These are phyloP conservation scores for Cercis canadensis DNA, from an alignment of 306 rosid species.

Conservation along the genomic window DNA sequence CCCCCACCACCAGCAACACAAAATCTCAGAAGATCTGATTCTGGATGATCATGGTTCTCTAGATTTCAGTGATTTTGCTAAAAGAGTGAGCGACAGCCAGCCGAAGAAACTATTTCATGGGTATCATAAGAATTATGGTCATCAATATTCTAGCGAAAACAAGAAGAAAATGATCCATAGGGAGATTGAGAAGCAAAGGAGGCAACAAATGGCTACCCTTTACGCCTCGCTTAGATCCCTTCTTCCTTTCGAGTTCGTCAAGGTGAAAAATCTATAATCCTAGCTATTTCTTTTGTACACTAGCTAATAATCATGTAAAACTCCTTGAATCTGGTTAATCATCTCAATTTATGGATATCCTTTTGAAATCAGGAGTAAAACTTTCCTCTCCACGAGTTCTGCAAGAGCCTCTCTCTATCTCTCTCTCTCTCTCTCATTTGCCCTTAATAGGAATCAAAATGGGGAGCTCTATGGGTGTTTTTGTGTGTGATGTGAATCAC, in stretches of 20 bases:
- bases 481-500: too few relatives aligned
- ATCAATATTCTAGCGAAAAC: background rate
- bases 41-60: conserved; percentile 32
- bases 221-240: conserved; percentile 46
- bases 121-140: background rate
- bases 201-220: conserved; percentile 54
- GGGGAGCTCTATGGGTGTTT: too few relatives aligned
- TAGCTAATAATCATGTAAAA: too few relatives aligned
- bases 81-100: background rate
- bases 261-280: conserved; percentile 1
- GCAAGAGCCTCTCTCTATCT: too few relatives aligned
- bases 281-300: background rate
- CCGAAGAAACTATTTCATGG: background rate
- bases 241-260: conserved; percentile 26
- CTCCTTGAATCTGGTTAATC: background rate
- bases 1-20: conserved; percentile 40
- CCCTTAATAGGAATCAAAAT: too few relatives aligned
- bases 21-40: conserved; percentile 38
- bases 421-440: too few relatives aligned
- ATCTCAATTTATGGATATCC: background rate
- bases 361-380: conserved; percentile 2
- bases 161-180: conserved; percentile 37
- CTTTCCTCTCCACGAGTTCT: too few relatives aligned
- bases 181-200: conserved; percentile 50
- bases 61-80: conserved; percentile 1